phyloP scores from a whole-genome alignment of 306 rosid genomes.

The Gastrolobium bilobum region DNA sequence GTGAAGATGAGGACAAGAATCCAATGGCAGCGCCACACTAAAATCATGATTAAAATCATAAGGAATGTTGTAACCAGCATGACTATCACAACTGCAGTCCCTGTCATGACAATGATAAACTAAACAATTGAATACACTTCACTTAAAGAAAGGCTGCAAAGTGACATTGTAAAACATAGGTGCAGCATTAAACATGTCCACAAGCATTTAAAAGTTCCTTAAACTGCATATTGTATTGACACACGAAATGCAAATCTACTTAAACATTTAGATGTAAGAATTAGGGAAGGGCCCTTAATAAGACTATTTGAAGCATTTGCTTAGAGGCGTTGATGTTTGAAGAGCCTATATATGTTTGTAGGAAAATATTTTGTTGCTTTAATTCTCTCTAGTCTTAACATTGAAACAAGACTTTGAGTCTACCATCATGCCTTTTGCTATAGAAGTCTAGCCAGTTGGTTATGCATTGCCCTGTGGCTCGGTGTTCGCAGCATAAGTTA shows the following conservation, averaged over 20 bases:
- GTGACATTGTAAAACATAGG: constrained; percentile 3
- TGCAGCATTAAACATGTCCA: constrained; percentile 8
- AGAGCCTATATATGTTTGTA: neutral
- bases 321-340: neutral
- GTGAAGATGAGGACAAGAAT: constrained; percentile 76
- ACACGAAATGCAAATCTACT: constrained; percentile 15
- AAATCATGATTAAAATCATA: constrained; percentile 86
- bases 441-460: neutral
- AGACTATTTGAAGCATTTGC: constrained; percentile 11
- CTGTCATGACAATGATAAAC: constrained; percentile 64
- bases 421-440: neutral
- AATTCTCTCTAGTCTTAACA: neutral
- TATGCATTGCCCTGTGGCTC: no score
- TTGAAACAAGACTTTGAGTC: neutral
- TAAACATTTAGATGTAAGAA: neutral
- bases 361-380: constrained; percentile 7
- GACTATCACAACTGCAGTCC: constrained; percentile 91
- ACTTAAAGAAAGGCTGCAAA: constrained; percentile 7
- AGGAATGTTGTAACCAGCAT: constrained; percentile 91
- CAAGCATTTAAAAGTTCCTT: constrained; percentile 2
- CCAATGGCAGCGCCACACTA: constrained; percentile 98
- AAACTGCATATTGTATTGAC: neutral
- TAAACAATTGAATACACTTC: constrained; percentile 17
- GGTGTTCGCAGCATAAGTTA: no score
- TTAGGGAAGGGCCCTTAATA: neutral